Evolutionary conservation across 768 basidiomycete genomes (phyloP).

Genomic region (Crepidotus variabilis): DNA sequence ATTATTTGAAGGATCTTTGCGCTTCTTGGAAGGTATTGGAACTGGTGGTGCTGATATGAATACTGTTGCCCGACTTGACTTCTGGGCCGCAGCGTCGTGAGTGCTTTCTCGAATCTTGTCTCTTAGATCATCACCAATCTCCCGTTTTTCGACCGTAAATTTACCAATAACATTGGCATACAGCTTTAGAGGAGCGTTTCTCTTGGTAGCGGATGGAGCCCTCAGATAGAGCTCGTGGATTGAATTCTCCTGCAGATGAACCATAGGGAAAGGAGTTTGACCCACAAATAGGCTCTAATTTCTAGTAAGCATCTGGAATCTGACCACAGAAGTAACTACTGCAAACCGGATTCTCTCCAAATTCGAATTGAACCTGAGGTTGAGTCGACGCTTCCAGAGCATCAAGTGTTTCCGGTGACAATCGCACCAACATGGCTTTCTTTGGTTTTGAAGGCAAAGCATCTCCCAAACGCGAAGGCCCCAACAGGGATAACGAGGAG

Average conservation of each 20-base stretch:
- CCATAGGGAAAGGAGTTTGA: constrained; percentile 60
- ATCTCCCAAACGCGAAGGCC: constrained; percentile 52
- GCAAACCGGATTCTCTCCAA: constrained; percentile 58
- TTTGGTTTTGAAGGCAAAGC: constrained; percentile 58
- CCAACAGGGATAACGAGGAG: constrained; percentile 53
- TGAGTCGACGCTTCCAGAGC: constrained; percentile 52
- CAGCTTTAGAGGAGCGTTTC: constrained; percentile 64
- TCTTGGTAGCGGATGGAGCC: constrained; percentile 51
- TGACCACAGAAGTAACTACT: not conserved
- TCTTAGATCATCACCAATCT: constrained; percentile 46
- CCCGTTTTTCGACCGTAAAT: constrained; percentile 58
- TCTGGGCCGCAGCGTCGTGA: constrained; percentile 37
- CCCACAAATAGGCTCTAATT: constrained; percentile 64
- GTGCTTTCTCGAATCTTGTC: constrained; percentile 45
- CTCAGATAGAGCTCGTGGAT: constrained; percentile 75
- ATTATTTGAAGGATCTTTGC: constrained; percentile 27
- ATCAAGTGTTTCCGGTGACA: constrained; percentile 70
- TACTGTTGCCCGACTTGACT: constrained; percentile 43
- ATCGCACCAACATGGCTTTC: constrained; percentile 71
- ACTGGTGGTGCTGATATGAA: constrained; percentile 43
- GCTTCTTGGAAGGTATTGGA: constrained; percentile 36
- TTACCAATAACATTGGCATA: constrained; percentile 75
- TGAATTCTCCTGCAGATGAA: constrained; percentile 44
- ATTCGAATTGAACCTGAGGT: constrained; percentile 52
- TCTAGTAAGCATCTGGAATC: constrained; percentile 5